These are phyloP conservation scores for Coix lacrymajobi DNA, from an alignment of 176 grass and related monocot species.

Conservation along the genomic window DNA sequence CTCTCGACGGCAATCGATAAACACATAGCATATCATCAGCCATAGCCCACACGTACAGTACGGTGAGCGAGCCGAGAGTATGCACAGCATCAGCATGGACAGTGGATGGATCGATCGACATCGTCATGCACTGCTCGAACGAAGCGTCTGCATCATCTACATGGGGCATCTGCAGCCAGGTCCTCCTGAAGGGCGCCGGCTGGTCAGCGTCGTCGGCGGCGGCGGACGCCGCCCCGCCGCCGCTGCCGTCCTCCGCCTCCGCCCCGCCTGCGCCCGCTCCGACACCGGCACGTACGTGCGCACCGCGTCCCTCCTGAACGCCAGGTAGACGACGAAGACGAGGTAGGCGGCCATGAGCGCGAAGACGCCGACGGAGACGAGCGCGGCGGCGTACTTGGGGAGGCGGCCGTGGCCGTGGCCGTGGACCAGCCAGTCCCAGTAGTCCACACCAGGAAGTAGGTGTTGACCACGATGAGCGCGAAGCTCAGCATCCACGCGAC, in stretches of 20 bases:
- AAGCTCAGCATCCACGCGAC: constrained; percentile 44
- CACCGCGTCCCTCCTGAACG: constrained; percentile 51
- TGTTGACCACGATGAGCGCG: constrained; percentile 45
- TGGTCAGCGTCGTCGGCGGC: not conserved
- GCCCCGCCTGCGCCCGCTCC: constrained; percentile 21
- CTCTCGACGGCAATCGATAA: not conserved
- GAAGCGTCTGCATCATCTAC: not conserved
- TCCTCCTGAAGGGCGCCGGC: constrained; percentile 41
- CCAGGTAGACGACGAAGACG: constrained; percentile 41
- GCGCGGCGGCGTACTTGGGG: constrained; percentile 30
- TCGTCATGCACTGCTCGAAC: not conserved
- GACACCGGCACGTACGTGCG: constrained; percentile 26
- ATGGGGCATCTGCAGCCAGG: constrained; percentile 19
- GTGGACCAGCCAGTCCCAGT: constrained; percentile 45
- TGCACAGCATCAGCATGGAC: not conserved
- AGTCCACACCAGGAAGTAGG: constrained; percentile 60
- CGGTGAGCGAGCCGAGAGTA: not conserved
- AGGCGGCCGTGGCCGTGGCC: constrained; percentile 16
- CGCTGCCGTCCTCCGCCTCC: constrained; percentile 16
- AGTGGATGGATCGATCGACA: not conserved
- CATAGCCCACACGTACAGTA: not conserved
- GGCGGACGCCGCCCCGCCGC: not conserved
- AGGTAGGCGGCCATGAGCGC: constrained; percentile 44
- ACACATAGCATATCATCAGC: not conserved
- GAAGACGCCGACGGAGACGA: constrained; percentile 28